A percentile compares a stretch with the other conserved stretches of the same genome.
phyloP scores from a whole-genome alignment of 257 asterid genomes.

The Henckelia pumila region DNA sequence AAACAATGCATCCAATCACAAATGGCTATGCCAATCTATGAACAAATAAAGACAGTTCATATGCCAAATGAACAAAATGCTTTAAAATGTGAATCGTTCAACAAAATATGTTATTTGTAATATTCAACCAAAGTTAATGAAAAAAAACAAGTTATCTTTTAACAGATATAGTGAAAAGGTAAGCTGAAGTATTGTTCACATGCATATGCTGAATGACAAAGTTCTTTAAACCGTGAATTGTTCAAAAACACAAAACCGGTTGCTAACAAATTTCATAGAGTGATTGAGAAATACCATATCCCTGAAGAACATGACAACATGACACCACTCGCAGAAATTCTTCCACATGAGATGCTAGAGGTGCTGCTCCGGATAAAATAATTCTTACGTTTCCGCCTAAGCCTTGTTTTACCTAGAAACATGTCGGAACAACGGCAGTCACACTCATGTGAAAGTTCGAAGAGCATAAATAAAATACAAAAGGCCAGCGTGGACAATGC shows the following conservation, averaged over 20 bases:
- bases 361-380: constrained; percentile 97
- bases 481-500: constrained; percentile 12
- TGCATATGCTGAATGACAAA: not conserved
- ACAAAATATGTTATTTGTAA: no score
- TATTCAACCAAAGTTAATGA: no score
- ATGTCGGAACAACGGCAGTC: constrained; percentile 21
- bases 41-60: constrained; percentile 9
- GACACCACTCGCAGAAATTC: constrained; percentile 83
- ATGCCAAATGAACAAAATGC: not conserved
- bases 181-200: not conserved
- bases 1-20: constrained; percentile 9
- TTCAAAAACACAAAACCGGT: not conserved
- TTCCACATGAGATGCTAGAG: constrained; percentile 93
- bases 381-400: constrained; percentile 85
- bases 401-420: constrained; percentile 78
- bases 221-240: not conserved
- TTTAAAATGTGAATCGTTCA: not conserved
- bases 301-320: constrained; percentile 83
- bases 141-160: not conserved
- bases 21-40: not conserved
- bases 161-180: not conserved
- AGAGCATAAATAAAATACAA: constrained; percentile 17
- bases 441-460: constrained; percentile 18
- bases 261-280: constrained; percentile 14
- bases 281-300: constrained; percentile 66